Base-by-base conservation (phyloP, 2,329 filamentous ascomycete genomes). In the Colletotrichum sp. region DNA sequence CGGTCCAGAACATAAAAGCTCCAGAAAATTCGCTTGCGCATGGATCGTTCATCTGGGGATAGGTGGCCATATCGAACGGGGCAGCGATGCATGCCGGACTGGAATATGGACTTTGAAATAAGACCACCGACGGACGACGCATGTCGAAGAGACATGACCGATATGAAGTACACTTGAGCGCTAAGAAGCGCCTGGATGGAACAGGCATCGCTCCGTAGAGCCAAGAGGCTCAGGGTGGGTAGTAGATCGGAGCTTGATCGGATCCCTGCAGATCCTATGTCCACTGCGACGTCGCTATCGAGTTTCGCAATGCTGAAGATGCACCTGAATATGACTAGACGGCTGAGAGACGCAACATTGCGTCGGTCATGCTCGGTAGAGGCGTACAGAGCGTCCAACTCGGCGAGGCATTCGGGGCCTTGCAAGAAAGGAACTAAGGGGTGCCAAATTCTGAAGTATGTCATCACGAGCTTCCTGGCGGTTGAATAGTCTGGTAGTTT, bases 391-490 rank as follows among this genome's bases (percentile, higher is more conserved):
- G 66, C 32, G 18, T 89, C 84, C 78, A 90, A 83, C 16, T 86
- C 83, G 36, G 85, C 83, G 28, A 90, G 78, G 64, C 89, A 89
- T 2, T 85, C 86, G 1, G 87, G 88, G 0, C 89, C 89, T 64
- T 90, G 88, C 6, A 90, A 78, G 75, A 90, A 89, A 1, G 89
- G 89, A 73, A 90, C 88, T 15, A 90, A 81, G 1, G 88, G 88
- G 82, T 90, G 89, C 88, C 88, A 90, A 12, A 85, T 83, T 77
- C 84, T 86, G 79, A 90, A 90, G 77, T 89, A 90, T 21, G 84
- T 81, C 80, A 88, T 87, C 68, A 89, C 84, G 4, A 90, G 82
- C 52, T 85, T 81, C 73, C 85, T 85, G 1, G 87, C 70, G 18
- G 52, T 36, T 3, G 32, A 6, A 28, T 77, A 76, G 6, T 69